Conservation (phyloP, 352 stramenopile genomes). For the Phytophthora rubi region DNA sequence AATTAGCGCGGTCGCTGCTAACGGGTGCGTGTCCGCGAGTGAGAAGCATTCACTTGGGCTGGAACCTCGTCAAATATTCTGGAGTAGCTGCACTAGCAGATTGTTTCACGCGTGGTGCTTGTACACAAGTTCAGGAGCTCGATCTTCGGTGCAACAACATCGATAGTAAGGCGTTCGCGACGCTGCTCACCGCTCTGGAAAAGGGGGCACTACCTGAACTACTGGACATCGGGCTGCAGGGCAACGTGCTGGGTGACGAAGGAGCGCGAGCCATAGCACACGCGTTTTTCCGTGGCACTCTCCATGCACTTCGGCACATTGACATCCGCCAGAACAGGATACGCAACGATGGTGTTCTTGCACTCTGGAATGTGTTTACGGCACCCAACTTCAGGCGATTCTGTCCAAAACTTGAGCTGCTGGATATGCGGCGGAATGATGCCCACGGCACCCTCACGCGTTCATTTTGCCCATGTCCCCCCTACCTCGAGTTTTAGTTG, state of each 20-base stretch:
- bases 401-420: conserved; percentile 64
- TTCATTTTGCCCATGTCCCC: conserved; percentile 61
- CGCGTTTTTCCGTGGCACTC: conserved; percentile 58
- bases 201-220: conserved; percentile 62
- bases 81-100: conserved; percentile 58
- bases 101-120: conserved; percentile 60
- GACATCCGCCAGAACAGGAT: conserved; percentile 75
- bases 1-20: conserved; percentile 66
- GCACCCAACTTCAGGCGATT: conserved; percentile 52
- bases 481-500: conserved; percentile 59
- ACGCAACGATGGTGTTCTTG: conserved; percentile 59
- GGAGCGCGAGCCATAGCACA: conserved; percentile 63
- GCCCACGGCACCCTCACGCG: conserved; percentile 52
- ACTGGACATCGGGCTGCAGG: conserved; percentile 53
- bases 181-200: conserved; percentile 52
- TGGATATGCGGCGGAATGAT: conserved; percentile 74
- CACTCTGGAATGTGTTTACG: conserved; percentile 79
- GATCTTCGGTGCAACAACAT: conserved; percentile 76
- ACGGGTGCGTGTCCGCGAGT: conserved; percentile 72
- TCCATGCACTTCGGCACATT: conserved; percentile 48
- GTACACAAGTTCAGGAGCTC: conserved; percentile 57
- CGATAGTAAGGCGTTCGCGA: conserved; percentile 44
- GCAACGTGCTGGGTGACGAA: conserved; percentile 67
- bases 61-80: conserved; percentile 71
- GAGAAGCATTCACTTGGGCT: conserved; percentile 61